Evolutionary conservation across 345 rosid species (phyloP).

Genomic region (Gossypium ekmanianum): DNA sequence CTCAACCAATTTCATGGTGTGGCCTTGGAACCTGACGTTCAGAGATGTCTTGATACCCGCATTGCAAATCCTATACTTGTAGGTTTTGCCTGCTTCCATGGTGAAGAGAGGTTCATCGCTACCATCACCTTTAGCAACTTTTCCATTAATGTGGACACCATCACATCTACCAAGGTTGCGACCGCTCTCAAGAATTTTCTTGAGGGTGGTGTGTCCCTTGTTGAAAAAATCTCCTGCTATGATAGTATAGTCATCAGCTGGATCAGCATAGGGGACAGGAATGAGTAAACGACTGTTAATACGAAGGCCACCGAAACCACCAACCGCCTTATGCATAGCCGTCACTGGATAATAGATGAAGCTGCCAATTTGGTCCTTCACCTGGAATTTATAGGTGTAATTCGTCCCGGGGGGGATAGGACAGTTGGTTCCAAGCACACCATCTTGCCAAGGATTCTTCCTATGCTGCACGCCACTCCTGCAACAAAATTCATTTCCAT

Average conservation of each 20-base stretch:
- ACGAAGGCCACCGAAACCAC: conserved; percentile 47
- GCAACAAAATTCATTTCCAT: background rate
- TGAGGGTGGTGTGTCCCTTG: conserved; percentile 48
- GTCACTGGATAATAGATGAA: conserved; percentile 54
- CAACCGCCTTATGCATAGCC: conserved; percentile 47
- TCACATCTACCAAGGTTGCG: background rate
- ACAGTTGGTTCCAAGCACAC: conserved; percentile 54
- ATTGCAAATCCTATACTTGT: background rate
- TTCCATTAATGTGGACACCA: background rate
- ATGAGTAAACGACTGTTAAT: conserved; percentile 47
- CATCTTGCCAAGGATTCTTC: conserved; percentile 64
- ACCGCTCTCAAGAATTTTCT: conserved; percentile 47
- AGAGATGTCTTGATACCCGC: background rate
- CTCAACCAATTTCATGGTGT: conserved; percentile 52
- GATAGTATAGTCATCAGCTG: conserved; percentile 57
- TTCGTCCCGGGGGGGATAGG: conserved; percentile 67
- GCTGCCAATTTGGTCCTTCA: conserved; percentile 43
- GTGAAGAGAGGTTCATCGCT: conserved; percentile 44
- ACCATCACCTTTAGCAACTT: conserved; percentile 24
- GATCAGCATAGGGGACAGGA: conserved; percentile 66
- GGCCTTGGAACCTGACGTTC: conserved; percentile 41
- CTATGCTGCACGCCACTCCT: conserved; percentile 81
- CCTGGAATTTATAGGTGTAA: conserved; percentile 76
- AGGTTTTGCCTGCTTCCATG: conserved; percentile 47
- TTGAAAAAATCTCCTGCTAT: conserved; percentile 60